Evolutionary conservation across 768 basidiomycete genomes (phyloP), one percentile per base, ranked within the genome.

Genomic region (Cyclocybe cylindracea): DNA sequence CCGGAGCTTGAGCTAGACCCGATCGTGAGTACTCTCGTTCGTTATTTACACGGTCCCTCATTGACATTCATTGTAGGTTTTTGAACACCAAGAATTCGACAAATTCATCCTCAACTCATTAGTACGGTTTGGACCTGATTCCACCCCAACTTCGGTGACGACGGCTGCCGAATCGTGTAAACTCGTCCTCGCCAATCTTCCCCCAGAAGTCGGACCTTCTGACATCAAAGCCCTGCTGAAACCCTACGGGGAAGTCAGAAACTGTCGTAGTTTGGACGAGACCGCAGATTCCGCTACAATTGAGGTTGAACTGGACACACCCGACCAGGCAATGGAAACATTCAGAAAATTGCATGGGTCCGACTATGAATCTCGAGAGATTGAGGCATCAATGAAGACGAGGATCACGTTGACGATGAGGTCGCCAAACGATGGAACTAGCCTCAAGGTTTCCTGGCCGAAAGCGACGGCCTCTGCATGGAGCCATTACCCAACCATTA

Each of bases 361-460:
- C 18, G 50, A 50, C 5, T 71, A 66, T 39, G 52, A 58, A 16
- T 54, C 60, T 9, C 56, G 53, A 16, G 31, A 46, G 5, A 48
- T 78, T 10, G 39, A 43, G 57, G 62, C 38, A 66, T 71, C 18
- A 54, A 58, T 74, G 19, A 62, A 68, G 34, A 48, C 64, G 29
- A 51, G 57, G 7, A 53, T 55, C 53, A 51, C 45, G 47, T 49
- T 53, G 6, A 54, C 50, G 9, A 53, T 46, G 4, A 50, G 53
- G 31, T 48, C 18, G 9, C 50, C 55, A n/a, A 34, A 45, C 16
- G 52, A 58, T 10, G 50, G 50, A 61, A 33, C 53, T 9, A 41
- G 40, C 19, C 34, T 79, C 48, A 75, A 71, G 51, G 46, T 84
- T 4, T 67, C 63, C 24, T 82, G 80, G 78, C 72, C 72, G 35